Evolutionary conservation across 1,139 yeast species (phyloP).

Genomic region (Taphrina wiesneri): DNA sequence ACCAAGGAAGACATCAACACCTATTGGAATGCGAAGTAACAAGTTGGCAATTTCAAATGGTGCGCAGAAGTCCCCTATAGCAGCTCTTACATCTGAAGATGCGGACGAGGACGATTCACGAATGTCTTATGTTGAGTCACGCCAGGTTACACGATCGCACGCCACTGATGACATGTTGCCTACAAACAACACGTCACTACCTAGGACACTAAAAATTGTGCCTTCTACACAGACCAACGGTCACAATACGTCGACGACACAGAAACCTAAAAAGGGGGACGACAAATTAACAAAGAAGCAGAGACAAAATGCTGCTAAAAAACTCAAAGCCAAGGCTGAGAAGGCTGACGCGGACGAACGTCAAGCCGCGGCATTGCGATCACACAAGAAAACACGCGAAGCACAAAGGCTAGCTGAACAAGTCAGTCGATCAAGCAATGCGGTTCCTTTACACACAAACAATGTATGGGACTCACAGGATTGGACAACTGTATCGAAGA

Average conservation of each 20-base stretch:
- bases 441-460: background rate
- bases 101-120: background rate
- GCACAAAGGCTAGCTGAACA: conserved; percentile 10
- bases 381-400: conserved; percentile 4
- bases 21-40: conserved; percentile 8
- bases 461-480: conserved; percentile 18
- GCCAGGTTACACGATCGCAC: background rate
- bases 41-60: background rate
- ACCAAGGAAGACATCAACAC: conserved; percentile 23
- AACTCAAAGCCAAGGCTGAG: conserved; percentile 21
- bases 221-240: background rate
- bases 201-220: conserved; percentile 23
- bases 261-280: background rate
- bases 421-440: background rate
- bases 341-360: conserved; percentile 8
- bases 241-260: background rate
- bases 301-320: conserved; percentile 30
- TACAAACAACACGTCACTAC: background rate
- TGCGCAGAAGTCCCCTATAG: background rate
- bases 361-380: conserved; percentile 13
- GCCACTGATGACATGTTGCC: conserved; percentile 6
- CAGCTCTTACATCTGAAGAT: background rate
- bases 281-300: conserved; percentile 26
- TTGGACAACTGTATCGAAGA: conserved; percentile 23
- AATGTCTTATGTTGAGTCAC: background rate